These are phyloP conservation scores for Anethum foeniculum DNA, from an alignment of 140 eudicot species.

Conservation along the genomic window DNA sequence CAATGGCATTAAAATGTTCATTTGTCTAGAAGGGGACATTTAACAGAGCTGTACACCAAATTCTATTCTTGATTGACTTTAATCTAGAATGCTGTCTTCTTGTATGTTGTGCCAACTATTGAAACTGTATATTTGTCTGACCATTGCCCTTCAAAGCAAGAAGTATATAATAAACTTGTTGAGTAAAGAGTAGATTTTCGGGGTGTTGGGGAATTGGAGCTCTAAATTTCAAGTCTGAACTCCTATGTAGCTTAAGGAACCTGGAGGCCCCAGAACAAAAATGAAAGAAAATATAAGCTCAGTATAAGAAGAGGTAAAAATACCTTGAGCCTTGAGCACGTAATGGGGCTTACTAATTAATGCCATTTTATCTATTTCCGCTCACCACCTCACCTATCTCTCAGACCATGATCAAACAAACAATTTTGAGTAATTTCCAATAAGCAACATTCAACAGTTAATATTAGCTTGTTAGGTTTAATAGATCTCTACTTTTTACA, in stretches of 20 bases:
- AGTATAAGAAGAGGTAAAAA: not conserved
- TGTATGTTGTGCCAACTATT: slow-evolving; percentile 21
- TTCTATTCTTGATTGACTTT: slow-evolving; percentile 14
- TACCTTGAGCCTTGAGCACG: not conserved
- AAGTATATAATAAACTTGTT: not conserved
- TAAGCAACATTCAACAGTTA: not conserved
- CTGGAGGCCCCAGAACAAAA: not conserved
- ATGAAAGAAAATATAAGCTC: not conserved
- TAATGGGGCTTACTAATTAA: not conserved
- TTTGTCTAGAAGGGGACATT: slow-evolving; percentile 36
- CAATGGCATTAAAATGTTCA: slow-evolving; percentile 30
- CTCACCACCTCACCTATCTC: not conserved
- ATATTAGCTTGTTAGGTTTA: not conserved
- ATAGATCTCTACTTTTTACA: not conserved
- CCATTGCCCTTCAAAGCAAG: slow-evolving; percentile 11
- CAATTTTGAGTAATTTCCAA: not conserved
- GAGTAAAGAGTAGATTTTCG: not conserved
- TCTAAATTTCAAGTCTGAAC: not conserved
- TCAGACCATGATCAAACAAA: not conserved
- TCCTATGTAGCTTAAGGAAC: not conserved
- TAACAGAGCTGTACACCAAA: slow-evolving; percentile 20
- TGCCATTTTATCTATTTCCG: not conserved
- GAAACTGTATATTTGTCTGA: slow-evolving; percentile 11
- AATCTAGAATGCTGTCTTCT: slow-evolving; percentile 13
- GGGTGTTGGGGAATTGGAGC: not conserved